Conservation (phyloP, 2,329 filamentous ascomycete species). For the Cercospora nicotianae region DNA sequence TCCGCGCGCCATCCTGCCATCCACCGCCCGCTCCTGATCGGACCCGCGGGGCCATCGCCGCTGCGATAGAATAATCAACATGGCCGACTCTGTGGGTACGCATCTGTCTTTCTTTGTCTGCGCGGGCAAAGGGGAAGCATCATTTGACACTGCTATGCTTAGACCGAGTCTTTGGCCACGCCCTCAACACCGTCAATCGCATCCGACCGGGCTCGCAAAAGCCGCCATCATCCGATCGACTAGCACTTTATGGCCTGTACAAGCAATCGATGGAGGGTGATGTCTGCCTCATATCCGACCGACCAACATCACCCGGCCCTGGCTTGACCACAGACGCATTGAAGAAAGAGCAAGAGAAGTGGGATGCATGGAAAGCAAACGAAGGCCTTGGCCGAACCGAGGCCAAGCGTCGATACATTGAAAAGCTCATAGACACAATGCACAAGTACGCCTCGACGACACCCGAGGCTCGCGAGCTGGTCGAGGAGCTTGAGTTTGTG, state of each 20-base stretch:
- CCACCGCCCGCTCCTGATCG: background rate
- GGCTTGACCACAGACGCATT: slow-evolving; percentile 25
- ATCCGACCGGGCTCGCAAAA: slow-evolving; percentile 91
- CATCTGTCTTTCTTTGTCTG: background rate
- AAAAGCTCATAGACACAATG: slow-evolving; percentile 94
- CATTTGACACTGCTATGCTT: slow-evolving; percentile 8
- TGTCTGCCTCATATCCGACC: slow-evolving; percentile 89
- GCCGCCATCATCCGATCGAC: slow-evolving; percentile 78
- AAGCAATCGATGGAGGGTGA: slow-evolving; percentile 99
- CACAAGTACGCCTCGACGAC: slow-evolving; percentile 87
- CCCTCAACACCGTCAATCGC: slow-evolving; percentile 97
- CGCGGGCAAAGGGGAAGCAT: background rate
- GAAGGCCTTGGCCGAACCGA: slow-evolving; percentile 81
- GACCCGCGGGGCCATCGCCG: background rate
- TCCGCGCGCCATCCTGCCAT: background rate
- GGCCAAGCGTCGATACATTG: slow-evolving; percentile 91
- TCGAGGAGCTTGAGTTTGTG: slow-evolving; percentile 95
- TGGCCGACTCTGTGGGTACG: slow-evolving; percentile 38
- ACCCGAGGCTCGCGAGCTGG: slow-evolving; percentile 79
- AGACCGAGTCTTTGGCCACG: slow-evolving; percentile 99
- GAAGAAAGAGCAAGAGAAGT: slow-evolving; percentile 44
- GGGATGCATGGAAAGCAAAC: slow-evolving; percentile 93
- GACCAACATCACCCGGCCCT: slow-evolving; percentile 55
- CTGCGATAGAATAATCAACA: slow-evolving; percentile 15
- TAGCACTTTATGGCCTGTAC: slow-evolving; percentile 95